Base-by-base conservation (phyloP, 495 filamentous ascomycete species). In the Viridothelium virens region DNA sequence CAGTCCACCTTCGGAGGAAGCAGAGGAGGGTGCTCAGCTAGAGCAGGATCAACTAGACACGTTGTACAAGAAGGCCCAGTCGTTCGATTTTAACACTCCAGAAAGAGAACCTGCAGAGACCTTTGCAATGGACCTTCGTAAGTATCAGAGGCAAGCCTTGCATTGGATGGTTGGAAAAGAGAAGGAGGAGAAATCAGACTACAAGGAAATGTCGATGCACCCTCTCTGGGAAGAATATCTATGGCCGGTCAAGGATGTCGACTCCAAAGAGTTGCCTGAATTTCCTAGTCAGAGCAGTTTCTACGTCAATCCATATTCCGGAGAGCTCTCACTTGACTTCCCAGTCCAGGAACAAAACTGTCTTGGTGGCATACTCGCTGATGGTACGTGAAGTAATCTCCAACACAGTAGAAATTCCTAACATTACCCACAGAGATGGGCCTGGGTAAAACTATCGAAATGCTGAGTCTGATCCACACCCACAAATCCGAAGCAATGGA, bases 151-250 rank as follows among this genome's bases (percentile, higher is more conserved):
- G 71, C 94, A 98, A 76, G 91, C 95, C 6, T 79, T 98, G 31
- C 80, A 96, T 73, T 97, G 94, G 94, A 95, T 98, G 89, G 77
- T 97, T 56, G 83, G 86, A 4, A 98, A 98, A 72, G 94, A 98
- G 76, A 92, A 84, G 71, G 85, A 95, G 64, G 83, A 88, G 63
- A 86, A 85, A 64, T 79, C 83, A 18, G 79, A 81, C 16, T 78
- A 83, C 37, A 85, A 85, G 63, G 83, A 86, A 62, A 70, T 75
- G 1, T 96, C 92, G 1, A 96, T 98, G 91, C 92, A 98, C 78
- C 94, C 94, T 11, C 76, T 98, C 5, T 98, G 94, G 94, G 94
- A 98, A 78, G 89, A 97, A 76, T 98, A 97, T 67, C 70, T 71
- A 14, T 98, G 91, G 91, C 94, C 95, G 1, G 79, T 78, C 6